Conservation (phyloP, 108 stramenopile species). For the Cylindrotheca closterium region DNA sequence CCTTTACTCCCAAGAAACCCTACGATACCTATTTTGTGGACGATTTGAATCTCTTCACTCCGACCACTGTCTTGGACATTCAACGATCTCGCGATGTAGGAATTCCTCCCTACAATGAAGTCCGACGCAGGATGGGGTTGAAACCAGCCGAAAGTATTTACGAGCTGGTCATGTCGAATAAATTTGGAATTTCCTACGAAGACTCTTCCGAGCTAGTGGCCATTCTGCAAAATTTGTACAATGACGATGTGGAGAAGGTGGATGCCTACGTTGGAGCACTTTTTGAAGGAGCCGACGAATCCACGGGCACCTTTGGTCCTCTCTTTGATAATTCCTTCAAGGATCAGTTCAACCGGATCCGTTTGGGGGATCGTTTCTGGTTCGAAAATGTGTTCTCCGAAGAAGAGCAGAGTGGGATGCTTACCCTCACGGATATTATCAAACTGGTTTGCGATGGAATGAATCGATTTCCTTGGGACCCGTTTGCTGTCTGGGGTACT, state of each 20-base stretch:
- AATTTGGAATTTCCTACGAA: background rate
- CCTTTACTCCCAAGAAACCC: background rate
- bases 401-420: background rate
- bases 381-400: slow-evolving; percentile 2
- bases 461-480: background rate
- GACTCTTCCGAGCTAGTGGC: background rate
- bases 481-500: background rate
- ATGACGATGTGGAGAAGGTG: slow-evolving; percentile 4
- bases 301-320: slow-evolving; percentile 1
- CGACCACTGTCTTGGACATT: slow-evolving; percentile 4
- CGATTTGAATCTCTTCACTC: slow-evolving; percentile 4
- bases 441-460: slow-evolving; percentile 4
- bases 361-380: slow-evolving; percentile 22
- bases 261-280: slow-evolving; percentile 23
- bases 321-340: slow-evolving; percentile 4
- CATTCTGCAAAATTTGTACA: background rate
- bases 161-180: background rate
- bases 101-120: slow-evolving; percentile 7
- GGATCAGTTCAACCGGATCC: slow-evolving; percentile 14
- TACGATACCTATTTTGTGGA: slow-evolving; percentile 21
- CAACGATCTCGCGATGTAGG: slow-evolving; percentile 15
- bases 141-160: background rate
- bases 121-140: slow-evolving; percentile 4
- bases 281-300: background rate
- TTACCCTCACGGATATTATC: slow-evolving; percentile 5